Evolutionary conservation across 2,329 filamentous ascomycete species (phyloP).

Genomic region (Anisogramma anomala): DNA sequence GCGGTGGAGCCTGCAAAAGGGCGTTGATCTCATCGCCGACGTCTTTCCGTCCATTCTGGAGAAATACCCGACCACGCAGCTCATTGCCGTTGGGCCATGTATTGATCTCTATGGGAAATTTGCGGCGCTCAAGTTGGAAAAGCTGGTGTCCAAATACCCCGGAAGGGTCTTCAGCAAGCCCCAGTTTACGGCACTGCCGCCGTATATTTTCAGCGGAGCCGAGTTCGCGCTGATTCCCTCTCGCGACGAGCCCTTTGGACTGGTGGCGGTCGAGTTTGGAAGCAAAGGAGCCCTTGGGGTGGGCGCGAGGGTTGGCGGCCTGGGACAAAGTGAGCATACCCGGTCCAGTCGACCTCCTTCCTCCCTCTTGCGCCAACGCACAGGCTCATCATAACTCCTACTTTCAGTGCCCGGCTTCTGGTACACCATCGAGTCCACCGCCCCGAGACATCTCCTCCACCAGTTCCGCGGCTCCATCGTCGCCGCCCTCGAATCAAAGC

Average conservation of each 20-base stretch:
- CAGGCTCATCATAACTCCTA: background rate
- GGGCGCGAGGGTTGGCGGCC: constrained; percentile 52
- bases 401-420: constrained; percentile 59
- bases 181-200: constrained; percentile 54
- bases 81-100: constrained; percentile 51
- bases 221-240: constrained; percentile 59
- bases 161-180: constrained; percentile 57
- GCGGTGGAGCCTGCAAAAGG: constrained; percentile 59
- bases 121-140: constrained; percentile 49
- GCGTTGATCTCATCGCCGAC: constrained; percentile 54
- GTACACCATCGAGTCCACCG: constrained; percentile 44
- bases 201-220: constrained; percentile 55
- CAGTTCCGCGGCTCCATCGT: constrained; percentile 54
- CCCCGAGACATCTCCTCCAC: constrained; percentile 47
- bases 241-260: constrained; percentile 56
- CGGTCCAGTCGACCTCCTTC: background rate
- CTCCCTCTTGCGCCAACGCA: background rate
- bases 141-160: constrained; percentile 54
- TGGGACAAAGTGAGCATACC: constrained; percentile 30
- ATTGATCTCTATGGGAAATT: constrained; percentile 58
- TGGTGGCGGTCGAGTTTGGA: constrained; percentile 58
- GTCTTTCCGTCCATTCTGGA: constrained; percentile 51
- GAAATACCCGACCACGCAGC: constrained; percentile 43
- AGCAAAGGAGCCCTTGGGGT: constrained; percentile 55
- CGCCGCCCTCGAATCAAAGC: constrained; percentile 43